Base-by-base conservation (phyloP, 768 basidiomycete species). In the Dictyophora rubrovolvata region DNA sequence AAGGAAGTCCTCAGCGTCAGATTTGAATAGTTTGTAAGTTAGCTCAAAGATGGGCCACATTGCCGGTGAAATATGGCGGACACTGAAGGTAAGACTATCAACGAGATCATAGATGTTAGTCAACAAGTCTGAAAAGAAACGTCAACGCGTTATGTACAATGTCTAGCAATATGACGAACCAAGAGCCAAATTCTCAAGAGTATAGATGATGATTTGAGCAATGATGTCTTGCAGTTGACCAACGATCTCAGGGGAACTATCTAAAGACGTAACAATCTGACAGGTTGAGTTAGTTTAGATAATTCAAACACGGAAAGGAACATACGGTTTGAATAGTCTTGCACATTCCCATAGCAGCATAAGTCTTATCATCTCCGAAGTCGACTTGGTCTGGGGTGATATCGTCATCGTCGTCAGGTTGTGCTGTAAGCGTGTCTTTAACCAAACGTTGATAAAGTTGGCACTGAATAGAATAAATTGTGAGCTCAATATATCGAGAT, bases 1-100 rank as follows among this genome's bases (percentile, higher is more conserved):
- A 56, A 94, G 76, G 76, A 90, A 94, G 71, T 93, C 90, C 42
- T 87, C 73, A 16, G 89, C 90, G 34, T 89, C 87, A 16, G 79
- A 75, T 70, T 90, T 91, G 83, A 94, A 90, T 18, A 89, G 72
- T 53, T 78, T 77, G 71, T 91, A 92, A 0, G 87, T 93, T 63
- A 84, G 70, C 71, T 93, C 89, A 62, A 90, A 89, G 36, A 94
- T 77, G 10, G 82, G 84, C 93, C 92, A 94, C 86, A 94, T 86
- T 64, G 77, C 80, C 0, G 87, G 84, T 42, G 87, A 82, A 65
- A 95, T 85, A 56, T 77, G 69, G 62, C 83, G 81, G 59, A 86
- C 77, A 70, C 84, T 89, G 78, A 89, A 94, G 0, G 90, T 90
- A 59, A 94, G 72, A 62, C 77, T 86, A 65, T 94, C 93, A 53